phyloP scores from a whole-genome alignment of 2,329 filamentous ascomycete species.

The Nemania sp. region DNA sequence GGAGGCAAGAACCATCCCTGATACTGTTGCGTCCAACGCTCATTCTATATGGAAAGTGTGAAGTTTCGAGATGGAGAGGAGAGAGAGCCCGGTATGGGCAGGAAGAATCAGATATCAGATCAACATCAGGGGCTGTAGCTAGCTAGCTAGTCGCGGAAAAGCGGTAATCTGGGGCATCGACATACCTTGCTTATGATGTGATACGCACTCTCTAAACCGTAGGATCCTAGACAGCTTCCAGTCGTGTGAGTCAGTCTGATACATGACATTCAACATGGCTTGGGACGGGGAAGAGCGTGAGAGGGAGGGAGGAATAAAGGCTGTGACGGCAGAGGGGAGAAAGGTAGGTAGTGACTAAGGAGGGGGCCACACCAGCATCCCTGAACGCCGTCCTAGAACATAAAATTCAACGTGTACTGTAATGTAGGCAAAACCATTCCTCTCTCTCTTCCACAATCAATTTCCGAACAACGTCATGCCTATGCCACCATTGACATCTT shows the following conservation, averaged over 20 bases:
- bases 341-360: not conserved
- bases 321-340: not conserved
- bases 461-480: not conserved
- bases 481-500: not conserved
- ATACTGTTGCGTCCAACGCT: too few species aligned
- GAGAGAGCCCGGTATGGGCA: not conserved
- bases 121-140: too few species aligned
- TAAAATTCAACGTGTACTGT: constrained; percentile 18
- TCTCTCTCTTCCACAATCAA: not conserved
- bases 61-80: too few species aligned
- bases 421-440: not conserved
- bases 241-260: constrained; percentile 3
- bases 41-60: too few species aligned
- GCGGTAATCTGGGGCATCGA: not conserved
- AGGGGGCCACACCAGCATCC: constrained; percentile 5
- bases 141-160: too few species aligned
- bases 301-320: not conserved
- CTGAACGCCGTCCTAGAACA: constrained; percentile 18
- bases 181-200: constrained; percentile 1
- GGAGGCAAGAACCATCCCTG: too few species aligned
- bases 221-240: not conserved
- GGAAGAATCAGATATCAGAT: not conserved
- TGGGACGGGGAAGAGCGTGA: not conserved
- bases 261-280: not conserved
- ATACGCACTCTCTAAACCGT: not conserved